phyloP scores from a whole-genome alignment of 768 basidiomycete genomes.

The Russula sp. region DNA sequence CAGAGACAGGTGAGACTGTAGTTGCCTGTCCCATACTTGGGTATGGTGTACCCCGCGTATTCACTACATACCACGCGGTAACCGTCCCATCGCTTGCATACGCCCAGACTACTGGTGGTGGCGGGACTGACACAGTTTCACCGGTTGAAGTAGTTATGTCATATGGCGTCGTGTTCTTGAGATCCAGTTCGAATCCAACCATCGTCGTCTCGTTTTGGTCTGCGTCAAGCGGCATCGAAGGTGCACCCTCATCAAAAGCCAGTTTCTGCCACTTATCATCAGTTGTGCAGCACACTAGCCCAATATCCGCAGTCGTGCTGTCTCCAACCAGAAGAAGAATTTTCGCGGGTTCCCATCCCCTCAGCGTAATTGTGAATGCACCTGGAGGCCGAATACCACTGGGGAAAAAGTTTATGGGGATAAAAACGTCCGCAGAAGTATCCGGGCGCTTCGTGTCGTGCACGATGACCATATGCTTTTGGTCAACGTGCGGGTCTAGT shows the following conservation, averaged over 20 bases:
- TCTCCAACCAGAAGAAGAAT: constrained; percentile 48
- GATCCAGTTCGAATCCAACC: constrained; percentile 60
- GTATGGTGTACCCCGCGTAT: constrained; percentile 52
- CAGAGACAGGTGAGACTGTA: constrained; percentile 15
- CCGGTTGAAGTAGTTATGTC: constrained; percentile 42
- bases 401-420: constrained; percentile 44
- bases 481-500: constrained; percentile 41
- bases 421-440: constrained; percentile 39
- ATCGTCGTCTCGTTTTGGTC: constrained; percentile 69
- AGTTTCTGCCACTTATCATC: constrained; percentile 46
- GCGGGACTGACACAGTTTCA: constrained; percentile 44
- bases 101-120: constrained; percentile 65
- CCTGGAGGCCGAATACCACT: constrained; percentile 49
- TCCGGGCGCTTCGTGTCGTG: constrained; percentile 45
- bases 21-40: constrained; percentile 45
- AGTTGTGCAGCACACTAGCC: constrained; percentile 40
- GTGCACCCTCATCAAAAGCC: constrained; percentile 49
- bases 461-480: constrained; percentile 43
- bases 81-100: constrained; percentile 79
- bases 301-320: constrained; percentile 51
- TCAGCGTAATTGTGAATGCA: constrained; percentile 41
- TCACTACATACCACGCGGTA: constrained; percentile 68
- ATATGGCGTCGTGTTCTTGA: constrained; percentile 50
- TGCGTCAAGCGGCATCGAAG: constrained; percentile 63
- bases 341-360: constrained; percentile 46